Evolutionary conservation across 2,329 filamentous ascomycete genomes (phyloP).

Genomic region (Dothistroma pini): DNA sequence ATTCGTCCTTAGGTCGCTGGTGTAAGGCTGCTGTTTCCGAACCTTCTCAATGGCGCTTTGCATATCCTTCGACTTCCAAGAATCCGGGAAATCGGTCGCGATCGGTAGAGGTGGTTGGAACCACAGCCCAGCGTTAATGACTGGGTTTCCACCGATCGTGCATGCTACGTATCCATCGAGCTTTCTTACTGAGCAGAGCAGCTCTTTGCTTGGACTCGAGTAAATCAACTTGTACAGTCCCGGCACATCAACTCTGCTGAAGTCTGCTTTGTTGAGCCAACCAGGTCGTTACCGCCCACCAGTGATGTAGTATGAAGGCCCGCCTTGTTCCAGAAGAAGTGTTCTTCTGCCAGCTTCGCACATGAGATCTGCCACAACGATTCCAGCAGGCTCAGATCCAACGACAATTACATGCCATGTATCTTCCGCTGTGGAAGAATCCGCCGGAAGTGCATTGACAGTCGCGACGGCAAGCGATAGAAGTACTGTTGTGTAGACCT

Average conservation of each 20-base stretch:
- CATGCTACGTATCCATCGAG: slow-evolving; percentile 44
- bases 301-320: slow-evolving; percentile 37
- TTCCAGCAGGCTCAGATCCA: slow-evolving; percentile 51
- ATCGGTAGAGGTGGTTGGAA: slow-evolving; percentile 58
- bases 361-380: slow-evolving; percentile 51
- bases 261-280: slow-evolving; percentile 48
- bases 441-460: slow-evolving; percentile 3
- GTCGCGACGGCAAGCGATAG: neutral
- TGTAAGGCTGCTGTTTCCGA: slow-evolving; percentile 49
- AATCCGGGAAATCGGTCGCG: slow-evolving; percentile 53
- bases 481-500: neutral
- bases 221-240: slow-evolving; percentile 54
- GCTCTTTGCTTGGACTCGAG: slow-evolving; percentile 34
- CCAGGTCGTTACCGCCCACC: slow-evolving; percentile 43
- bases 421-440: neutral
- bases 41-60: slow-evolving; percentile 45
- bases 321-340: slow-evolving; percentile 52
- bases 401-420: slow-evolving; percentile 8
- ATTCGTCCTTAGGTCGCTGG: slow-evolving; percentile 57
- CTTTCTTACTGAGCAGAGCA: slow-evolving; percentile 43
- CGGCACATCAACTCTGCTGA: slow-evolving; percentile 53
- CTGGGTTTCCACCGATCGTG: slow-evolving; percentile 55
- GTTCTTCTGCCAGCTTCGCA: slow-evolving; percentile 52
- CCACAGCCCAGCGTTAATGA: slow-evolving; percentile 60
- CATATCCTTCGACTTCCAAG: slow-evolving; percentile 53